These are phyloP conservation scores for Chalciporus piperatus DNA, from an alignment of 768 basidiomycete genomes.

Conservation along the genomic window DNA sequence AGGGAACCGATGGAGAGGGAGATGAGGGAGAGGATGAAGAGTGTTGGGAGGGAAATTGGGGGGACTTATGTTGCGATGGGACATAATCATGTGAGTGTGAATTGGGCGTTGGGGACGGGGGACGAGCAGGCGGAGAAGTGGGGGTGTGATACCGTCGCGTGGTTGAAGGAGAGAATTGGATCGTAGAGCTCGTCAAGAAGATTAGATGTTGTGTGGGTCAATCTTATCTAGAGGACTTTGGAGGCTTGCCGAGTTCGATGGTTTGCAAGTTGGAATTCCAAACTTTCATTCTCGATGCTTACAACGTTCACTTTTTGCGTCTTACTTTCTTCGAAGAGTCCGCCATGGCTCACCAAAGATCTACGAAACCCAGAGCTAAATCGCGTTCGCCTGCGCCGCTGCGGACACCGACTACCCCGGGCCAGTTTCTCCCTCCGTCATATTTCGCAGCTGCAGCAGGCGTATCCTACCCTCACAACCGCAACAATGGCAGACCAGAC, in stretches of 20 bases:
- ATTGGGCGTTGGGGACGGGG: constrained; percentile 48
- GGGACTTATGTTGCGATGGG: constrained; percentile 41
- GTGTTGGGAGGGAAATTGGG: constrained; percentile 14
- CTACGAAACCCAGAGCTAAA: constrained; percentile 31
- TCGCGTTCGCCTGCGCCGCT: constrained; percentile 42
- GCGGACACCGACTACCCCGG: constrained; percentile 26
- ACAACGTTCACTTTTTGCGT: too few species aligned
- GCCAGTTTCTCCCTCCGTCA: constrained; percentile 51
- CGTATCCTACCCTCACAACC: constrained; percentile 17
- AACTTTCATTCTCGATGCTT: constrained; percentile 4
- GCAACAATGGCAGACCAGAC: constrained; percentile 2
- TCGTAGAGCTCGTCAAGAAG: background rate
- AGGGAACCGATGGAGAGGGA: constrained; percentile 38
- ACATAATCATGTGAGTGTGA: constrained; percentile 64
- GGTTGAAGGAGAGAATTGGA: constrained; percentile 28
- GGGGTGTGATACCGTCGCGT: constrained; percentile 46
- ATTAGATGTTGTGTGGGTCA: too few species aligned
- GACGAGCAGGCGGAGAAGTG: constrained; percentile 61
- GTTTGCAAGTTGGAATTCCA: constrained; percentile 5
- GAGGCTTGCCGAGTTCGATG: too few species aligned
- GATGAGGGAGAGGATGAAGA: constrained; percentile 36
- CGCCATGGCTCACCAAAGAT: constrained; percentile 8
- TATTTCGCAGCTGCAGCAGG: constrained; percentile 56
- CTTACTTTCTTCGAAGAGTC: too few species aligned
- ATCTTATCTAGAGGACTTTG: too few species aligned